Evolutionary conservation across 2,329 filamentous ascomycete species (phyloP), one percentile per base, ranked within the genome.

Genomic region (Chaetomiaceae sp.): DNA sequence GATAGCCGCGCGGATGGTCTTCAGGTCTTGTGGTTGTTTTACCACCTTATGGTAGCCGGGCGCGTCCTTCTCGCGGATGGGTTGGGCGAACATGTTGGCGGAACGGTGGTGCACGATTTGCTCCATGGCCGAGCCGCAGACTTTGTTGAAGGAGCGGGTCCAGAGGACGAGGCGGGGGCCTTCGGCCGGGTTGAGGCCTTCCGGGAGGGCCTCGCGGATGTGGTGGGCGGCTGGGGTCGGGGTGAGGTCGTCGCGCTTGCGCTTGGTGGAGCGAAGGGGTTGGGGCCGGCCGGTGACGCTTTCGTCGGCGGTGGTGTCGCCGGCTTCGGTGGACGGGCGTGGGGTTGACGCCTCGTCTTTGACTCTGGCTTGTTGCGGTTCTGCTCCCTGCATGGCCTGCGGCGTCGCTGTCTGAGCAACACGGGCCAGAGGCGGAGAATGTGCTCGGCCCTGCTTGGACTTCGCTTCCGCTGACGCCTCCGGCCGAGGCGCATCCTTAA

Each of bases 11-110:
- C 87, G 85, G 61, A 92, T 90, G 2, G 82, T 84, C 59, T 89
- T 91, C 44, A 92, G 79, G 65, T 91, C 87, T 64, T 89, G 86
- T 0, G 88, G 85, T 45, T 85, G 83, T 51, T 88, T 77, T 37
- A 92, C 85, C 48, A 91, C 80, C 58, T 83, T 82, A 57, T 80
- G 82, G 65, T 92, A 92, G 5, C 87, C 87, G 0, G 88, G 88
- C 0, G 88, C 88, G 62, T 89, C 85, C 34, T 81, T 81, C 59
- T 90, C 86, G 11, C 87, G 85, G 45, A 92, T 79, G 1, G 86
- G 84, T 51, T 85, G 84, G 25, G 86, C 84, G 65, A 92, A 92
- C 70, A 89, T 89, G 60, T 88, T 89, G 42, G 87, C 88, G 61
- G 88, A 82, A 31, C 87, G 85, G 66, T 91, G 88, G 49, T 84